These are phyloP conservation scores for Teunomyces atbi DNA, from an alignment of 805 yeast genomes.

Conservation along the genomic window DNA sequence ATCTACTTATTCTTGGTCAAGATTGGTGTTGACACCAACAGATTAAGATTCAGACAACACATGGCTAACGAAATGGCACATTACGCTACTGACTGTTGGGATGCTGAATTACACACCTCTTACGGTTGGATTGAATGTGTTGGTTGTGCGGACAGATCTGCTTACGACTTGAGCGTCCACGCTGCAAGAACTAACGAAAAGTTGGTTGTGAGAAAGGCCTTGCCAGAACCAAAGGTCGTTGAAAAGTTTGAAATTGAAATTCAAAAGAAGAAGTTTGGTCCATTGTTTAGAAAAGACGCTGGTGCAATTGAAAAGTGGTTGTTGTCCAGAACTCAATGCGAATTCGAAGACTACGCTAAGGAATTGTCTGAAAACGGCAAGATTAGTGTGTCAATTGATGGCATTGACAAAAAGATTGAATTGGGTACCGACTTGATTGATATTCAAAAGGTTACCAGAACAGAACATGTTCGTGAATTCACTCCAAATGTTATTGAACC, in stretches of 20 bases:
- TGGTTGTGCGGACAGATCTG: slow-evolving; percentile 99
- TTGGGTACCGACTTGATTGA: slow-evolving; percentile 69
- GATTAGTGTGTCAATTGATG: slow-evolving; percentile 67
- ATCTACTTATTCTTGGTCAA: slow-evolving; percentile 79
- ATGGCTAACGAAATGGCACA: slow-evolving; percentile 99
- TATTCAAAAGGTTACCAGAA: slow-evolving; percentile 74
- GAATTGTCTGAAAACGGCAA: slow-evolving; percentile 63
- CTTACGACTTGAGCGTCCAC: slow-evolving; percentile 95
- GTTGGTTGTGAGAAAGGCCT: slow-evolving; percentile 87
- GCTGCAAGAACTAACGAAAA: slow-evolving; percentile 93
- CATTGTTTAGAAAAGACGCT: slow-evolving; percentile 95
- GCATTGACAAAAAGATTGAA: slow-evolving; percentile 62
- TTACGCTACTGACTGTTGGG: slow-evolving; percentile 99
- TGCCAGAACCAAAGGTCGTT: slow-evolving; percentile 79
- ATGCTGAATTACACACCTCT: slow-evolving; percentile 92
- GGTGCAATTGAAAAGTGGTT: slow-evolving; percentile 86
- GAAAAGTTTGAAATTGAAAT: slow-evolving; percentile 82
- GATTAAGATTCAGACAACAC: slow-evolving; percentile 96
- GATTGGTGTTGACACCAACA: slow-evolving; percentile 84
- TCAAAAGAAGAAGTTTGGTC: slow-evolving; percentile 96
- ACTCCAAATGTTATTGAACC: slow-evolving; percentile 98
- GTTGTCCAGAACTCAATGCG: slow-evolving; percentile 73
- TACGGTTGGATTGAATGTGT: slow-evolving; percentile 99
- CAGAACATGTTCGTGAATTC: slow-evolving; percentile 91
- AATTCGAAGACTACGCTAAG: slow-evolving; percentile 70